A percentile compares a stretch with the other conserved stretches of the same genome.
phyloP scores from a whole-genome alignment of 306 rosid species.

The Senna siamea region DNA sequence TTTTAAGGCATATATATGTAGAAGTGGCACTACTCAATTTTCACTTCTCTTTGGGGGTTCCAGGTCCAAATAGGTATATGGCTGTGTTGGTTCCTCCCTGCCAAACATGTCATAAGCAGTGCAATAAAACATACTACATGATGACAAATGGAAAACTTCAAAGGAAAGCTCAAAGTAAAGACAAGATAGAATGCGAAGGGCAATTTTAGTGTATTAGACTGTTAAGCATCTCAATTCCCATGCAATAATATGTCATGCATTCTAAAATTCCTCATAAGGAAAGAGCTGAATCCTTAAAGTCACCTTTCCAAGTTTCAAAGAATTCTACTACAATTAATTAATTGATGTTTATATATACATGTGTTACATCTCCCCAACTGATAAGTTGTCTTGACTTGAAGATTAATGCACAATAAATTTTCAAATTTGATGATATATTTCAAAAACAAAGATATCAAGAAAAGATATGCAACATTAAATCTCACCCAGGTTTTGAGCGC shows the following conservation, averaged over 20 bases:
- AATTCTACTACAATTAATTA: too few relatives aligned
- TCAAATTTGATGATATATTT: not conserved
- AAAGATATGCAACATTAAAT: not conserved
- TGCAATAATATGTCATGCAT: not conserved
- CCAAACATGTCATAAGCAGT: not conserved
- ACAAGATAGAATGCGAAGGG: too few relatives aligned
- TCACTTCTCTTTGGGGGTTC: too few relatives aligned
- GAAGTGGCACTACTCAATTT: too few relatives aligned
- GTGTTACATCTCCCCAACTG: not conserved
- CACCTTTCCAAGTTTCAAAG: too few relatives aligned
- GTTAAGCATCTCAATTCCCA: too few relatives aligned
- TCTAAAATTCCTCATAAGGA: not conserved
- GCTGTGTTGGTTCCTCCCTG: constrained; percentile 70
- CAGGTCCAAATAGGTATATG: constrained; percentile 27
- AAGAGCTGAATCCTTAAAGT: not conserved
- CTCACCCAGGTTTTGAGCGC: constrained; percentile 81
- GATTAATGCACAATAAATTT: not conserved
- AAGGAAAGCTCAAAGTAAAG: too few relatives aligned
- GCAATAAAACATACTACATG: not conserved
- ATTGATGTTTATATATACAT: too few relatives aligned
- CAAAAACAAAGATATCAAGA: not conserved
- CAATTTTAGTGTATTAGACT: too few relatives aligned
- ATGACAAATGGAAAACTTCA: not conserved
- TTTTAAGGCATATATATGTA: not conserved
- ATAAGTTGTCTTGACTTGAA: too few relatives aligned